A percentile compares a stretch with the other conserved stretches of the same genome.
phyloP scores from a whole-genome alignment of 495 filamentous ascomycete genomes.

The Bathelium albidoporum region DNA sequence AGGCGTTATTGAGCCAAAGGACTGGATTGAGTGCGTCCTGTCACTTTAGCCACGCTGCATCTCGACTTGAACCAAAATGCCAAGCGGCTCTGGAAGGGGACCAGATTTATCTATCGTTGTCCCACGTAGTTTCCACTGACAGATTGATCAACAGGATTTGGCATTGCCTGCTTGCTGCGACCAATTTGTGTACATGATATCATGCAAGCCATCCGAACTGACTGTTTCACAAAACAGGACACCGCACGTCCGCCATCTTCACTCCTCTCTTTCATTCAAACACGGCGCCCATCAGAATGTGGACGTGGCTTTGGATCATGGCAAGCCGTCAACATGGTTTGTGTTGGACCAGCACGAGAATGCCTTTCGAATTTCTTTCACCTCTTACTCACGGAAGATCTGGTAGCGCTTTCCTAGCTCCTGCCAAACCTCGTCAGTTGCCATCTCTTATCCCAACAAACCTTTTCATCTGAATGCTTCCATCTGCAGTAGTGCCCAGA shows the following conservation, averaged over 20 bases:
- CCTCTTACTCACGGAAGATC: not conserved
- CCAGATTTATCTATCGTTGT: not conserved
- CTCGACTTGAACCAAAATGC: not conserved
- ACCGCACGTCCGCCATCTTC: not conserved
- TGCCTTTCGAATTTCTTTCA: not conserved
- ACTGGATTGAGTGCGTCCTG: not conserved
- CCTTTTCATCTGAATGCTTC: not conserved
- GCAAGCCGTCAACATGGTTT: not conserved
- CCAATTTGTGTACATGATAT: not conserved
- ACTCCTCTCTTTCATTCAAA: not conserved
- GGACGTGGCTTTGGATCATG: not conserved
- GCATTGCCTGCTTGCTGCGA: not conserved
- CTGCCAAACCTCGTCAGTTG: not conserved
- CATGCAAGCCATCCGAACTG: not conserved
- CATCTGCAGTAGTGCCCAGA: not conserved
- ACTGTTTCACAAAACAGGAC: not conserved
- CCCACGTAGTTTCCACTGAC: not conserved
- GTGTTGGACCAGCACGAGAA: not conserved
- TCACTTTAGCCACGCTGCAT: not conserved
- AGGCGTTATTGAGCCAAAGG: not conserved
- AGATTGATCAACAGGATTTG: not conserved
- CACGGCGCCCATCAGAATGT: not conserved
- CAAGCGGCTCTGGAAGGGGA: not conserved
- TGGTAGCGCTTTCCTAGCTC: not conserved
- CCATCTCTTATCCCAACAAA: not conserved